These are phyloP conservation scores for Vitellaria paradoxa DNA, from an alignment of 179 eudicot species.

Conservation along the genomic window DNA sequence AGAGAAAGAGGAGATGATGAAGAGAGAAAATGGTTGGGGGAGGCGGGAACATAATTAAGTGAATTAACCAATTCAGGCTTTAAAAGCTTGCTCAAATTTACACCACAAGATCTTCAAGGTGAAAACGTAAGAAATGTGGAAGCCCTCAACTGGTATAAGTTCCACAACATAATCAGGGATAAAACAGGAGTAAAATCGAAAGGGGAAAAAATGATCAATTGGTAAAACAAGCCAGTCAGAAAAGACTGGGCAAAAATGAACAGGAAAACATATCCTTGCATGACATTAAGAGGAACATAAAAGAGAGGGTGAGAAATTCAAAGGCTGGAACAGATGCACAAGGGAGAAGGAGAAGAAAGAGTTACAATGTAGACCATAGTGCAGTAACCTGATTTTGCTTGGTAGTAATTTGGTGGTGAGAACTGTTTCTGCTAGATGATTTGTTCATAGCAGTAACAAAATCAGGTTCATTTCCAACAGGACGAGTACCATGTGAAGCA, in stretches of 20 bases:
- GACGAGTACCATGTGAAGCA: constrained; percentile 54
- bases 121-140: no score
- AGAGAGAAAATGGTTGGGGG: no score
- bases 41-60: no score
- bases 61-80: no score
- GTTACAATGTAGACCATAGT: not conserved
- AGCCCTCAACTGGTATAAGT: no score
- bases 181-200: no score
- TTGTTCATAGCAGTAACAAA: constrained; percentile 29
- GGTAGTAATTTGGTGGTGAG: constrained; percentile 21
- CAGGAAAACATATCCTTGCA: not conserved
- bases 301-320: not conserved
- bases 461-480: constrained; percentile 40
- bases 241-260: not conserved
- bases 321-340: not conserved
- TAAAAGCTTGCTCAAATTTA: no score
- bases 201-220: no score
- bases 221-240: no score
- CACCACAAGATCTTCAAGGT: no score
- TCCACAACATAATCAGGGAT: no score
- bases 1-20: no score
- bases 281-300: not conserved
- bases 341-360: not conserved
- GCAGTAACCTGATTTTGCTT: constrained; percentile 55
- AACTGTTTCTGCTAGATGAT: constrained; percentile 29